Base-by-base conservation (phyloP, 768 basidiomycete species). In the Lentinula lateritia region DNA sequence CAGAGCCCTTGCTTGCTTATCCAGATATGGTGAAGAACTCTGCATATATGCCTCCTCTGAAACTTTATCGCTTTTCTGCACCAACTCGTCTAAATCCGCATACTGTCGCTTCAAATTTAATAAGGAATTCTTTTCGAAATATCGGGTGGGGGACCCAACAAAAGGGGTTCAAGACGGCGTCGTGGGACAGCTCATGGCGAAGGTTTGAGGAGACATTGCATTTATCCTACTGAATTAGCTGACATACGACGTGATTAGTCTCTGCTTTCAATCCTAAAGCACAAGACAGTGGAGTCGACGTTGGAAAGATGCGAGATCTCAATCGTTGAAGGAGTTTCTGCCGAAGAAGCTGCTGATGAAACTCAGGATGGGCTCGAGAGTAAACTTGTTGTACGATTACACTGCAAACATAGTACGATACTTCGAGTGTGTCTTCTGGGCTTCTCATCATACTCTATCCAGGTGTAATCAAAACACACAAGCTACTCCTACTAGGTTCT, bases 401-500 rank as follows among this genome's bases (percentile, higher is more conserved):
- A 90, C 66, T 94, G 92, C 72, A 93, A 93, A 76, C 89, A 93
- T 65, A 92, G 92, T 90, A 69, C 64, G 75, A 28, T 64, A 10
- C 20, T 34, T 58, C 50, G 48, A 20, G 46, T 5, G 45, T 10
- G 28, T 28, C 41, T 12, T 13, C 43, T 43, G 1, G 18, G 32
- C 12, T 20, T 61, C 28, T 57, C 20, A 61, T 58, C 48, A 58
- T 63, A 57, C 50, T 55, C 3, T 16, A 18, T 34, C 23, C 57
- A 93, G 92, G 90, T 46, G 86, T 93, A 58, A 74, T 89, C 12
- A 93, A 93, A 74, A 94, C 92, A 0, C 92, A 94, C 73, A 82
- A 86, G 16, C 74, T 93, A 9, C 76, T 85, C 16, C 74, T 93
- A 16, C 76, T 83, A 52, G 77, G 81, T 2, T 81, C 85, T 39